phyloP scores from a whole-genome alignment of 2,329 filamentous ascomycete species.

The Epichloe aotearoae region DNA sequence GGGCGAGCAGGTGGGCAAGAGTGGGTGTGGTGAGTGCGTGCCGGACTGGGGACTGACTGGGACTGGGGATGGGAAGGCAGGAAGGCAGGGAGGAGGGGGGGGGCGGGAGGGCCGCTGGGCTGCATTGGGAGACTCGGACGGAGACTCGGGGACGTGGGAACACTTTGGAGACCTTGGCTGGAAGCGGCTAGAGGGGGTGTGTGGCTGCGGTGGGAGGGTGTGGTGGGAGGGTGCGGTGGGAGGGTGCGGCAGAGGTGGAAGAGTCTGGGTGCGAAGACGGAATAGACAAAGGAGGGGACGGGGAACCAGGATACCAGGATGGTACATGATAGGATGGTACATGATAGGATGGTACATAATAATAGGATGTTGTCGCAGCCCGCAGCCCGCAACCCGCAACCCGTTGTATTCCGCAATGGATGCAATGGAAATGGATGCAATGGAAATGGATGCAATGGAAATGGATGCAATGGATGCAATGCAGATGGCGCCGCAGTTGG shows the following conservation, averaged over 20 bases:
- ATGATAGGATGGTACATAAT: no score
- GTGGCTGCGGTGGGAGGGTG: background rate
- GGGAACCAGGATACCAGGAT: no score
- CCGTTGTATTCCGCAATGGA: no score
- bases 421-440: no score
- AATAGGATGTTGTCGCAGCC: no score
- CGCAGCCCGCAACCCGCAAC: no score
- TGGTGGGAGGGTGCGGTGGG: background rate
- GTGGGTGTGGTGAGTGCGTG: background rate
- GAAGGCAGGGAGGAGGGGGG: background rate
- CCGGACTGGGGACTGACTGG: background rate
- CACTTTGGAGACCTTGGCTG: background rate
- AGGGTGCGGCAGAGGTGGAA: background rate
- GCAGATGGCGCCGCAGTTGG: no score
- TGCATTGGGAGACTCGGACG: background rate
- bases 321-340: no score
- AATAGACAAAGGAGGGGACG: no score
- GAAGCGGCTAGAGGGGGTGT: conserved; percentile 1
- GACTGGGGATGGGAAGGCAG: background rate
- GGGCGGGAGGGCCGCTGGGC: background rate
- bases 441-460: no score
- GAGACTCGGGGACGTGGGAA: background rate
- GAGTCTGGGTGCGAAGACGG: no score
- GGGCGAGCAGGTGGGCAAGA: background rate
- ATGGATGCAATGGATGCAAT: no score